These are phyloP conservation scores for Meredithiella fracta DNA, from an alignment of 2,329 filamentous ascomycete species.

Conservation along the genomic window DNA sequence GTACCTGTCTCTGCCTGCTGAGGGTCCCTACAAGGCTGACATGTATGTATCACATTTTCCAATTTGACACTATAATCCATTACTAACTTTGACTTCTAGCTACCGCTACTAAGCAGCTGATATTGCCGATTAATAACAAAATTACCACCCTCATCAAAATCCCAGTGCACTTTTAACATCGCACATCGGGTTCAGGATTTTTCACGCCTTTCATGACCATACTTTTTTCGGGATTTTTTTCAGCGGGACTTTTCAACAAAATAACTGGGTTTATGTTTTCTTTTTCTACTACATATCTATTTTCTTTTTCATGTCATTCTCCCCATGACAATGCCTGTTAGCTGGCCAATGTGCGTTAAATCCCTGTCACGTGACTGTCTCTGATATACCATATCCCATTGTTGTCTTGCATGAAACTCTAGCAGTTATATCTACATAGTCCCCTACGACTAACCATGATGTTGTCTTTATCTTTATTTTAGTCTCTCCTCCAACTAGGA, in stretches of 20 bases:
- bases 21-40: conserved; percentile 93
- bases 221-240: conserved; percentile 15
- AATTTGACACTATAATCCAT: neutral
- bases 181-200: conserved; percentile 8
- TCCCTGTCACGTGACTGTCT: neutral
- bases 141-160: conserved; percentile 17
- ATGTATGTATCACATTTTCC: conserved; percentile 38
- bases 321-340: conserved; percentile 13
- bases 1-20: conserved; percentile 71
- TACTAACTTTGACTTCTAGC: conserved; percentile 18
- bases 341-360: neutral
- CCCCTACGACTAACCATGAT: neutral
- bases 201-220: conserved; percentile 15
- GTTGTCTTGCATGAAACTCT: neutral
- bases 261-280: conserved; percentile 13
- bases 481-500: conserved; percentile 6
- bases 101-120: conserved; percentile 29
- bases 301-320: conserved; percentile 17
- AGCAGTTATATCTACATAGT: neutral
- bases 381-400: neutral
- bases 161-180: conserved; percentile 15
- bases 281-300: conserved; percentile 9
- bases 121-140: conserved; percentile 16
- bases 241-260: conserved; percentile 15
- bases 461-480: conserved; percentile 7